Conservation (phyloP, 2,329 filamentous ascomycete genomes). For the Akanthomyces muscarius region DNA sequence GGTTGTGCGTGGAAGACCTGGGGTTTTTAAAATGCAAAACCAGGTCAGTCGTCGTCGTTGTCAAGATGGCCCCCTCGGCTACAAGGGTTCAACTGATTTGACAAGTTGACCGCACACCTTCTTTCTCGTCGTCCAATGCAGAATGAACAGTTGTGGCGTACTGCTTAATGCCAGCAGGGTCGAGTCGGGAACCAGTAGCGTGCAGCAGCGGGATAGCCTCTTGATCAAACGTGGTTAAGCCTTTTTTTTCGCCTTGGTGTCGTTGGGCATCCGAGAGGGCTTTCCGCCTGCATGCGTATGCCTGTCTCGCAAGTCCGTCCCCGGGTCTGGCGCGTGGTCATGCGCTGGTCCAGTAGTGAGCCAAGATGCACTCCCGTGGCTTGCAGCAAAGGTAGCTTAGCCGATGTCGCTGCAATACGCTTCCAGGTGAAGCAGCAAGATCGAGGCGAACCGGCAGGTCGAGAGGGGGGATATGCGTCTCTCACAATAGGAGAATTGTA, state of each 20-base stretch:
- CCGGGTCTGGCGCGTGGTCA: conserved; percentile 1
- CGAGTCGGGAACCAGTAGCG: conserved; percentile 1
- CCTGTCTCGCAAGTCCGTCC: background rate
- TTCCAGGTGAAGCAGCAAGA: background rate
- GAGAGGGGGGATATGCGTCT: background rate
- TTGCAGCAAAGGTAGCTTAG: background rate
- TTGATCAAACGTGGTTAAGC: conserved; percentile 2
- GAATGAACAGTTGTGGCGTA: background rate
- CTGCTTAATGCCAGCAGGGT: background rate
- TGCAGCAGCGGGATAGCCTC: background rate
- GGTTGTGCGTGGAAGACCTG: background rate
- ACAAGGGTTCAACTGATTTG: background rate
- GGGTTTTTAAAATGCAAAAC: background rate
- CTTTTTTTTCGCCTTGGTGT: background rate
- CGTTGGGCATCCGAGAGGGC: conserved; percentile 12
- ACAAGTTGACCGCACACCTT: conserved; percentile 2
- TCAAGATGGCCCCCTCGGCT: background rate
- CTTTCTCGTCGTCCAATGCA: background rate
- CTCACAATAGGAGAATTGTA: background rate
- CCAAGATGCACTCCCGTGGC: conserved; percentile 1
- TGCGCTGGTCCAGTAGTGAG: conserved; percentile 1
- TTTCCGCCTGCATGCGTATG: background rate
- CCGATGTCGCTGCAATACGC: conserved; percentile 2
- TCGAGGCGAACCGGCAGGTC: background rate
- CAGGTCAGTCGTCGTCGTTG: background rate